Evolutionary conservation across 148 eudicot genomes (phyloP).

Genomic region (Selenicereus undatus): DNA sequence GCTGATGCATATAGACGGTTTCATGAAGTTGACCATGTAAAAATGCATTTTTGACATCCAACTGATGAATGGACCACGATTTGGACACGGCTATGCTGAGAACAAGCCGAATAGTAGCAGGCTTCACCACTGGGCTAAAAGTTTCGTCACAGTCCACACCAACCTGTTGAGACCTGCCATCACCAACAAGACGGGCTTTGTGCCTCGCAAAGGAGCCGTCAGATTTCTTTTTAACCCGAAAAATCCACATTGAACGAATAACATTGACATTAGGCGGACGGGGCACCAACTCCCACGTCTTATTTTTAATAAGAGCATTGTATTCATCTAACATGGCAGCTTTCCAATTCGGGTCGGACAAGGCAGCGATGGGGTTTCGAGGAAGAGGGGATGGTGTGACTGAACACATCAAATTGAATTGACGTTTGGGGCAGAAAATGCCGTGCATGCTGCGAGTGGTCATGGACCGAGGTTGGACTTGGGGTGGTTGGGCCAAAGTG

Average conservation of each 20-base stretch:
- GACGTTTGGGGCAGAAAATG: background rate
- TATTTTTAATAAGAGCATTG: slow-evolving; percentile 1
- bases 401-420: background rate
- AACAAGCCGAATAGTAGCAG: background rate
- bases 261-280: background rate
- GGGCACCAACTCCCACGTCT: background rate
- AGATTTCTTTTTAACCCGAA: background rate
- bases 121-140: background rate
- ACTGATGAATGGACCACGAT: background rate
- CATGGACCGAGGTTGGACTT: background rate
- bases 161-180: background rate
- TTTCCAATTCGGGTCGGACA: slow-evolving; percentile 11
- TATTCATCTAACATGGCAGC: background rate
- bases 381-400: background rate
- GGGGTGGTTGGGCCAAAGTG: background rate
- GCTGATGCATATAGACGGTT: background rate
- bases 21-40: too few relatives aligned
- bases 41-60: background rate
- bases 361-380: background rate
- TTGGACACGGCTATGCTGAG: background rate
- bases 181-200: slow-evolving; percentile 4
- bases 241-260: slow-evolving; percentile 2
- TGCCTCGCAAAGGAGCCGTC: background rate
- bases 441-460: background rate
- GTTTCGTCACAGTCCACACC: background rate